A percentile compares a stretch with the other conserved stretches of the same genome.
These are phyloP conservation scores for Micromonas commoda DNA, from an alignment of 139 green algal genomes.

Conservation along the genomic window DNA sequence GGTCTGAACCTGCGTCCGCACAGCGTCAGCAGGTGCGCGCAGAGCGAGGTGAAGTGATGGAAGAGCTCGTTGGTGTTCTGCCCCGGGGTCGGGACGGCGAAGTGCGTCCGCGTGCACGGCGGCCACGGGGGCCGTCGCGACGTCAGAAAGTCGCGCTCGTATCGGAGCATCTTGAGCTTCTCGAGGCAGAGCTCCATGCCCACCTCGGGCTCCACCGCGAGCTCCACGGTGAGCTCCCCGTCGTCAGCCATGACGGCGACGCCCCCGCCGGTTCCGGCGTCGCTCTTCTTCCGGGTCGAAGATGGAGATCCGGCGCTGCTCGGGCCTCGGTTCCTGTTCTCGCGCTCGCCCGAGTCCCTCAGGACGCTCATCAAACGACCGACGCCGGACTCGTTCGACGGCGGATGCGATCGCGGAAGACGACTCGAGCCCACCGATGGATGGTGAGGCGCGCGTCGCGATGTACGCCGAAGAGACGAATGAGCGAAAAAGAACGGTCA, in stretches of 20 bases:
- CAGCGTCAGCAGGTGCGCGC: constrained; percentile 52
- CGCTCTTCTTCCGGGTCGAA: too few relatives aligned
- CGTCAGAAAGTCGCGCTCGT: constrained; percentile 64
- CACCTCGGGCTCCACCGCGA: constrained; percentile 30
- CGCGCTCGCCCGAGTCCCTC: too few relatives aligned
- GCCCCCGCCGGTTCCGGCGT: too few relatives aligned
- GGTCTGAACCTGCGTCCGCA: constrained; percentile 40
- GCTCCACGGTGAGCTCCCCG: background rate
- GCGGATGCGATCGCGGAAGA: too few relatives aligned
- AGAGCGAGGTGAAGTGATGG: constrained; percentile 65
- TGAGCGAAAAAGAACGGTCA: too few relatives aligned
- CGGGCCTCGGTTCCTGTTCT: too few relatives aligned
- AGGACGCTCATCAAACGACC: too few relatives aligned
- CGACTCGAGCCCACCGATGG: too few relatives aligned
- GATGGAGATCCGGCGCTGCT: too few relatives aligned
- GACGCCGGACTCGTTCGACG: too few relatives aligned
- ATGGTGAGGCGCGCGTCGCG: too few relatives aligned
- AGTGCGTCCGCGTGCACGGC: constrained; percentile 49
- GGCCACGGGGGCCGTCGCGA: constrained; percentile 52
- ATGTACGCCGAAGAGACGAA: too few relatives aligned
- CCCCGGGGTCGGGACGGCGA: constrained; percentile 39
- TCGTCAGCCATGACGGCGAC: background rate
- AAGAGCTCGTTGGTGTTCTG: constrained; percentile 56
- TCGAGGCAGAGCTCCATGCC: constrained; percentile 58
- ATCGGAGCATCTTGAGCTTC: constrained; percentile 71